Conservation (phyloP, 257 asterid species). For the Fraxinus pennsylvanica region DNA sequence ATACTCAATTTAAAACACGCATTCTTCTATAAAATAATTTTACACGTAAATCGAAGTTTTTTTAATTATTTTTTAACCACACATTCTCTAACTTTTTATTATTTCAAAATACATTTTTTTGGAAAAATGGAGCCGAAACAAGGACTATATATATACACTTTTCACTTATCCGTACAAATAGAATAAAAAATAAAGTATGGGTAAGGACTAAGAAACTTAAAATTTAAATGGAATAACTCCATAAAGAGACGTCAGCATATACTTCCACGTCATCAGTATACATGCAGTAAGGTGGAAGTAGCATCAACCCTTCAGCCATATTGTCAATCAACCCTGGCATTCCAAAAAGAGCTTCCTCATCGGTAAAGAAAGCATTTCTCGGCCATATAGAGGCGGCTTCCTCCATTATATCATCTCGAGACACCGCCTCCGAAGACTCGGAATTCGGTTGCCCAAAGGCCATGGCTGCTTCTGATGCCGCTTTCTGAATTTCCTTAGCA, state of each 20-base stretch:
- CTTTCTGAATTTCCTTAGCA: slow-evolving; percentile 59
- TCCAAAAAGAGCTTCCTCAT: slow-evolving; percentile 51
- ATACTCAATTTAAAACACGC: too few relatives aligned
- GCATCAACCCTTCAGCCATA: slow-evolving; percentile 66
- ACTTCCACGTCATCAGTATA: slow-evolving; percentile 30
- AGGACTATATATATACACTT: too few relatives aligned
- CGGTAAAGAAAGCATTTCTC: slow-evolving; percentile 35
- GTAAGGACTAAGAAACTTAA: not conserved
- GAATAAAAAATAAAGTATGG: slow-evolving; percentile 4
- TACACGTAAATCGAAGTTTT: too few relatives aligned
- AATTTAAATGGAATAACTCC: slow-evolving; percentile 45
- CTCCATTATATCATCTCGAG: not conserved
- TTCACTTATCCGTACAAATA: slow-evolving; percentile 10
- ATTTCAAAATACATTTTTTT: too few relatives aligned
- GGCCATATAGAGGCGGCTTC: not conserved
- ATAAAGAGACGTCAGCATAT: slow-evolving; percentile 43
- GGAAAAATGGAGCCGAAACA: too few relatives aligned
- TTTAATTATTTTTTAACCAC: too few relatives aligned
- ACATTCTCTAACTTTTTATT: too few relatives aligned
- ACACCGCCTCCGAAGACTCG: not conserved
- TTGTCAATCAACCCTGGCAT: slow-evolving; percentile 47
- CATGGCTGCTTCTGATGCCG: slow-evolving; percentile 61
- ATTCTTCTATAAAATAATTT: too few relatives aligned
- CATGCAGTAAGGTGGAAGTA: slow-evolving; percentile 42
- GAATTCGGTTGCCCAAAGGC: slow-evolving; percentile 37